Evolutionary conservation across 1,284 basidiomycete species (phyloP).

Genomic region (Chalciporus piperatoides): DNA sequence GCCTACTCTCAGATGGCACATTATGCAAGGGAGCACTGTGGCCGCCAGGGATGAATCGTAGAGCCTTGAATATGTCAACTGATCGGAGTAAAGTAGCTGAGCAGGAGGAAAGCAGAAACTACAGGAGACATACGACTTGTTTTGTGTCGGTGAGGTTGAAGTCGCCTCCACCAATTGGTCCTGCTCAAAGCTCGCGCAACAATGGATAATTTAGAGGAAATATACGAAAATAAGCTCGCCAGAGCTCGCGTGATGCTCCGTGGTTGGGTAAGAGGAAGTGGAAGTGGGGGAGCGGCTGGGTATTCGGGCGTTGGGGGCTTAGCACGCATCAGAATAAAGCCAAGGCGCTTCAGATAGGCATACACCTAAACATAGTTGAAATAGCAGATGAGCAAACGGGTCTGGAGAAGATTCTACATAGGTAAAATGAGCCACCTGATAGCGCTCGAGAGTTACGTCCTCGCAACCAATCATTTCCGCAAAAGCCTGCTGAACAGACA

Average conservation of each 20-base stretch:
- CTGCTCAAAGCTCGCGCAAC: constrained; percentile 18
- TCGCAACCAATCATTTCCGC: constrained; percentile 78
- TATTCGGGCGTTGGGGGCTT: constrained; percentile 59
- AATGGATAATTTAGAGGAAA: constrained; percentile 32
- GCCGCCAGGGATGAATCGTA: constrained; percentile 77
- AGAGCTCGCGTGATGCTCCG: constrained; percentile 35
- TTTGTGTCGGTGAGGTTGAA: constrained; percentile 40
- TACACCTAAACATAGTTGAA: constrained; percentile 61
- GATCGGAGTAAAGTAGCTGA: neutral
- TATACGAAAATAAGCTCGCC: constrained; percentile 32
- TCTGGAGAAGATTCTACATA: neutral
- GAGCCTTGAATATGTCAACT: constrained; percentile 68
- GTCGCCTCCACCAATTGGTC: constrained; percentile 56
- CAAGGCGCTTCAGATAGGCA: constrained; percentile 86
- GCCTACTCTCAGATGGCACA: constrained; percentile 17
- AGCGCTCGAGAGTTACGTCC: constrained; percentile 76
- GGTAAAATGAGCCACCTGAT: constrained; percentile 59
- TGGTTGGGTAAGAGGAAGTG: neutral
- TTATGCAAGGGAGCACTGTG: constrained; percentile 40
- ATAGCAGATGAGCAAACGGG: constrained; percentile 2
- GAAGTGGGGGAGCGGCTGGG: constrained; percentile 44
- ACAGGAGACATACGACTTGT: constrained; percentile 18
- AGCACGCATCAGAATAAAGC: constrained; percentile 82
- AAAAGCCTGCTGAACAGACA: constrained; percentile 91
- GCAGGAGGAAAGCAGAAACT: neutral